Base-by-base conservation (phyloP, 2,329 filamentous ascomycete species). In the Sporothrix luriei region DNA sequence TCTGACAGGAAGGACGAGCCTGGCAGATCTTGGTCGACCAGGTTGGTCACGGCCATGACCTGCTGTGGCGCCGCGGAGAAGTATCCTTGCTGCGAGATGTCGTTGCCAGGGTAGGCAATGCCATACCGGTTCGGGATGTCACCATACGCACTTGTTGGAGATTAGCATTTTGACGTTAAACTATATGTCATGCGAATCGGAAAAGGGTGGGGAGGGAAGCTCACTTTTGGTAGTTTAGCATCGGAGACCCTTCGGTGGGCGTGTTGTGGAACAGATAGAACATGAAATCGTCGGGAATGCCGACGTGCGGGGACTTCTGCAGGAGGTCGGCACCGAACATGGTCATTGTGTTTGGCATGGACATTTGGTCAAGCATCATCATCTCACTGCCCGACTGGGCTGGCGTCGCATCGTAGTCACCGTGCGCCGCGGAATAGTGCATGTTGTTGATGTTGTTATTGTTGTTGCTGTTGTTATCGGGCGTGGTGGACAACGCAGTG, bases 21-120 rank as follows among this genome's bases (percentile, higher is more conserved):
- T 0, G 91, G 91, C 6, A 91, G 87, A 68, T 88, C 91, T 29
- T 92, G 90, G 76, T 96, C 93, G 33, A 96, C 84, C 51, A 96
- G 85, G 75, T 91, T 96, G 70, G 90, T 94, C 62, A 97, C 91
- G 21, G 92, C 91, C 93, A 97, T 97, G 48, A 94, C 89, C 75
- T 96, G 91, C 74, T 92, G 89, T 3, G 87, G 85, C 68, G 84
- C 82, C 14, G 83, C 79, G 46, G 86, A 86, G 73, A 87, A 88
- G 71, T 87, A 87, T 19, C 85, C 85, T 57, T 85, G 76, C 48
- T 82, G 78, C 43, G 80, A 77, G 49, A 82, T 79, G 54, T 87
- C 83, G 40, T 79, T 79, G 6, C 81, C 80, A 55, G 84, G 81
- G 71, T 86, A 86, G 3, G 85, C 80, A 66, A 82, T 77, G 70